Base-by-base conservation (phyloP, 768 basidiomycete species). In the Psilocybe azurescens region DNA sequence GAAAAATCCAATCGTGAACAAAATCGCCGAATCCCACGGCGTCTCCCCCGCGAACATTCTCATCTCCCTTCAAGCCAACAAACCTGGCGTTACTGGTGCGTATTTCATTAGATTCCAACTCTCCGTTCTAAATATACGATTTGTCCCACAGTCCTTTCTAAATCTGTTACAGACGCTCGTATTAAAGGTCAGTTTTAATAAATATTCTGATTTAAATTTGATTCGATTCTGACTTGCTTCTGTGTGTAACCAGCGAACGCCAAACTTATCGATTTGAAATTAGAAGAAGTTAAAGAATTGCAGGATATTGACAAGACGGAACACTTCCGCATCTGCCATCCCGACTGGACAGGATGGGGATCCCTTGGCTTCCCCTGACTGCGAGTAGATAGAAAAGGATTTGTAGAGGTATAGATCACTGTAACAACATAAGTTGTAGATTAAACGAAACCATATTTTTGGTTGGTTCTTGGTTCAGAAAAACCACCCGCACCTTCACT, bases 51-150 rank as follows among this genome's bases (percentile, higher is more conserved):
- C 88, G n/a, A 89, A 86, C 54, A 73, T 94, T 58, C 80, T 93
- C 58, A 78, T 93, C 58, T 89, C 89, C 2, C 81, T 92, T 49
- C 89, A 93, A 66, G 89, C 89, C 28, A 92, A 91, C 76, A 81
- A 82, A 61, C 81, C 81, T 6, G 78, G 81, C 46, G 83, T 88
- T 48, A 83, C 76, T 48, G 86, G 83, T 84, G 63, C 24, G 80
- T 65, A 24, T 44, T 30, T 38, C n/a, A 3, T 53, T 48, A 50
- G 39, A 49, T 38, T 63, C 47, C 61, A 20, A 41, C 18, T 24
- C 14, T 10, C 39, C 3, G 14, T 28, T 46, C 30, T 29, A 28
- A 44, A 16, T 29, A 24, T 54, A 24, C 24, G 33, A 36, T 28
- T 59, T 18, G 29, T 53, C 6, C 46, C 18, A 16, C 46, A 75